Evolutionary conservation across 495 filamentous ascomycete genomes (phyloP), one percentile per base, ranked within the genome.

Genomic region (Amphirosellinia nigrospora): DNA sequence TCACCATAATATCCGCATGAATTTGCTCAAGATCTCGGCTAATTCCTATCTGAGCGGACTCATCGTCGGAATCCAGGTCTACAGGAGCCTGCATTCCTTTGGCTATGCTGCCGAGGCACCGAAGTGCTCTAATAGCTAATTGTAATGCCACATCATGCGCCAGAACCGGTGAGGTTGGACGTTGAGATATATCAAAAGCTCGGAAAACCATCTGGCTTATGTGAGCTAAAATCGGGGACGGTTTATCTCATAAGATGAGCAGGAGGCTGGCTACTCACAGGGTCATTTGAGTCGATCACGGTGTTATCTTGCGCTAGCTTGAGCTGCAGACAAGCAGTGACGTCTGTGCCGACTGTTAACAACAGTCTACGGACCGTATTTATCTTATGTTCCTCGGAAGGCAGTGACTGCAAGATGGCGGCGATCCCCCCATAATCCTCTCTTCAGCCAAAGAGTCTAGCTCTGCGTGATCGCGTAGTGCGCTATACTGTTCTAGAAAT

Each of bases 391-490:
- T 85, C 80, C 63, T 96, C 90, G 0, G 86, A 81, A 8, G 86
- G 83, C 34, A 96, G 79, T 41, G 91, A 93, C 74, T 97, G 93
- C 43, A 97, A 88, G 65, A 98, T 92, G 16, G 90, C 89, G 9
- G 94, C 89, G 64, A 98, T 95, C 9, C 93, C 68, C 92, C 92
- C 15, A 97, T 79, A 3, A 98, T 88, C 53, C 86, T 88, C 72
- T 96, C 92, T 82, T 97, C 95, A 0, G 90, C 91, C 32, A 88
- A 80, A 16, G 86, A 84, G 34, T 94, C 92, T 9, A 91, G 84
- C 30, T 85, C 83, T 61, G 86, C 88, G 36, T 79, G 79, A 43
- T 85, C 81, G 71, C 95, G 91, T 21, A 84, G 75, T 10, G 86
- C 78, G 67, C 89, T 84, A 73, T 94, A 94, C 74, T 96, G 92